A percentile compares a stretch with the other conserved stretches of the same genome.
Evolutionary conservation across 441 rosid genomes (phyloP).

Genomic region (Pelargonium citronellum): DNA sequence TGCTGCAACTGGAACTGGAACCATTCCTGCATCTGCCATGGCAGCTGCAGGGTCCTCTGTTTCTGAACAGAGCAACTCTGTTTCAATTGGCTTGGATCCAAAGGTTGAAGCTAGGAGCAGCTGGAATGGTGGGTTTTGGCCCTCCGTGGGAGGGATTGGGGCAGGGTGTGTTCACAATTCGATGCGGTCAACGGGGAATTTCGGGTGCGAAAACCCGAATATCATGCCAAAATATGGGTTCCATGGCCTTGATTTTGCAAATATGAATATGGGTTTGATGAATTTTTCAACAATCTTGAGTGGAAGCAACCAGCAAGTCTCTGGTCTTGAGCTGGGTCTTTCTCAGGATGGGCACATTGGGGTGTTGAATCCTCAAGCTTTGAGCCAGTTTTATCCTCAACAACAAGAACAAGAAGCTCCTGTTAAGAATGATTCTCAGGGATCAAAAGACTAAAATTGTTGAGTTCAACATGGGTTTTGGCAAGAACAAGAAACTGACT

Average conservation of each 20-base stretch:
- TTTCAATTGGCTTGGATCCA: constrained; percentile 22
- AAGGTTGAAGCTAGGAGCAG: constrained; percentile 21
- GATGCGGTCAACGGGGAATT: constrained; percentile 23
- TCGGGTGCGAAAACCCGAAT: constrained; percentile 24
- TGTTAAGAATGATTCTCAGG: constrained; percentile 37
- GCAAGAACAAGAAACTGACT: too few relatives aligned
- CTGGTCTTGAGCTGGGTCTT: constrained; percentile 42
- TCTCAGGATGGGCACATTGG: constrained; percentile 39
- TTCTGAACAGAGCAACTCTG: constrained; percentile 36
- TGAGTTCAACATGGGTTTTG: background rate
- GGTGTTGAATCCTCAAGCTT: constrained; percentile 30
- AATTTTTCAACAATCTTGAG: constrained; percentile 34
- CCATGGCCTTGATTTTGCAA: constrained; percentile 36
- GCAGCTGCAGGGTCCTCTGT: constrained; percentile 32
- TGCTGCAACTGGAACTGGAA: constrained; percentile 42
- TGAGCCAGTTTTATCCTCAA: constrained; percentile 34
- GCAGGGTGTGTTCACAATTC: constrained; percentile 32
- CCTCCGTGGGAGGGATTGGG: constrained; percentile 20
- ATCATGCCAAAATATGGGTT: constrained; percentile 27
- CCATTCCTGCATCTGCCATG: constrained; percentile 35
- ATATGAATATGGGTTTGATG: constrained; percentile 39
- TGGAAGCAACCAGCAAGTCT: constrained; percentile 29
- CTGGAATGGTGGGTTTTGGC: background rate
- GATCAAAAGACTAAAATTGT: constrained; percentile 29
- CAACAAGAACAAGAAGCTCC: constrained; percentile 23